Conservation (phyloP, 495 filamentous ascomycete genomes). For the Pseudevernia furfuracea region DNA sequence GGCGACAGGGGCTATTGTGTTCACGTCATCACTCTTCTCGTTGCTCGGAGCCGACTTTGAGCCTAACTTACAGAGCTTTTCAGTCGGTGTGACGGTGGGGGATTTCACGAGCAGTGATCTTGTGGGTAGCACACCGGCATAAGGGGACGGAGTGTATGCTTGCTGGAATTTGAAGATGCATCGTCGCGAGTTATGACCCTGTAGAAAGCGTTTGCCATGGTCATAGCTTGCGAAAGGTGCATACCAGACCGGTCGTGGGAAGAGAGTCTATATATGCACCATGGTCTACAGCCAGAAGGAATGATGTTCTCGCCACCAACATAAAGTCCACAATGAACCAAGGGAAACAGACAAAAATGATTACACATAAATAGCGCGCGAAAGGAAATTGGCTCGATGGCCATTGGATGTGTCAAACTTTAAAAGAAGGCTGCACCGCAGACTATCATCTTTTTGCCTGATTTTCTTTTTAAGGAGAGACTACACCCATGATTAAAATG, state of each 20-base stretch:
- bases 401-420: neutral
- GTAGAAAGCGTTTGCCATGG: neutral
- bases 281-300: neutral
- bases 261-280: neutral
- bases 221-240: neutral
- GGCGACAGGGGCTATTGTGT: neutral
- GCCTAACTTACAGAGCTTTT: neutral
- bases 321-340: neutral
- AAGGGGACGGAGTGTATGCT: neutral
- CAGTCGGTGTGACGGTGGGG: conserved; percentile 2
- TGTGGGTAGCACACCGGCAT: neutral
- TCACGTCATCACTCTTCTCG: neutral
- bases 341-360: neutral
- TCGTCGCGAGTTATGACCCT: neutral
- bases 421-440: neutral
- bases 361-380: neutral
- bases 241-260: neutral
- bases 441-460: neutral
- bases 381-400: neutral
- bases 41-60: neutral
- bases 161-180: neutral
- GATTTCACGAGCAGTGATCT: neutral
- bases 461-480: neutral
- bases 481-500: neutral
- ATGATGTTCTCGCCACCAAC: neutral